A percentile compares a stretch with the other conserved stretches of the same genome.
These are phyloP conservation scores for Hyaloperonospora arabidopsidis DNA, from an alignment of 352 stramenopile genomes.

Conservation along the genomic window DNA sequence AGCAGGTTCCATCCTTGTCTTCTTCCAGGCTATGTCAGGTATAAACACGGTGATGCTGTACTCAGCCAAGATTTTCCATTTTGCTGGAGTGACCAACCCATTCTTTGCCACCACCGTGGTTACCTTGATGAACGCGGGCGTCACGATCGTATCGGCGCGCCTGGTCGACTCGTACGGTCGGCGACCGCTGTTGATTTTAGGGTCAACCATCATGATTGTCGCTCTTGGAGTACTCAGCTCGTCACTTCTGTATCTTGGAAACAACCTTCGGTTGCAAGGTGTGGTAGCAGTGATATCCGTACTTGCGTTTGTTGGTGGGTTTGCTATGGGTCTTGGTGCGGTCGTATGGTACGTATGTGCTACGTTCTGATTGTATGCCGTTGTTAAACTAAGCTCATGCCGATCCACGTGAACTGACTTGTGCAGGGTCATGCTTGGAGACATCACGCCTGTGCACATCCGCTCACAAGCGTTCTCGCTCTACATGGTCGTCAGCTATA, in stretches of 20 bases:
- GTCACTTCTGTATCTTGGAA: conserved; percentile 53
- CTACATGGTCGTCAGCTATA: conserved; percentile 81
- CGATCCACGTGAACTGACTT: conserved; percentile 2
- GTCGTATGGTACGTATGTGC: conserved; percentile 54
- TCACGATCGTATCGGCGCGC: conserved; percentile 70
- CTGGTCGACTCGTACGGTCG: conserved; percentile 73
- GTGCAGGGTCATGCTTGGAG: conserved; percentile 70
- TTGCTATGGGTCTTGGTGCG: conserved; percentile 73
- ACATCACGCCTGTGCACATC: conserved; percentile 85
- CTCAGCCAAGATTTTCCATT: conserved; percentile 86
- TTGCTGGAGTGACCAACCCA: conserved; percentile 81
- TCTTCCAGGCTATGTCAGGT: conserved; percentile 84
- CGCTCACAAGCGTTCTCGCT: conserved; percentile 74
- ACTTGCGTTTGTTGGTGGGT: conserved; percentile 75
- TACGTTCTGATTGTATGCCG: background rate
- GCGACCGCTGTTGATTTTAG: conserved; percentile 59
- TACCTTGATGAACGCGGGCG: conserved; percentile 58
- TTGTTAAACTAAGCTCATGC: background rate
- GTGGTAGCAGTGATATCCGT: conserved; percentile 70
- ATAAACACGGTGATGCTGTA: conserved; percentile 91
- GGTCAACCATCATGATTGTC: conserved; percentile 67
- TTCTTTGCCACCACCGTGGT: conserved; percentile 78
- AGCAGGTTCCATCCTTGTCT: conserved; percentile 58
- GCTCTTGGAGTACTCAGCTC: conserved; percentile 58
- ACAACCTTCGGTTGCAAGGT: conserved; percentile 41